phyloP scores from a whole-genome alignment of 305 asterid species.

The Nicotiana rustica region DNA sequence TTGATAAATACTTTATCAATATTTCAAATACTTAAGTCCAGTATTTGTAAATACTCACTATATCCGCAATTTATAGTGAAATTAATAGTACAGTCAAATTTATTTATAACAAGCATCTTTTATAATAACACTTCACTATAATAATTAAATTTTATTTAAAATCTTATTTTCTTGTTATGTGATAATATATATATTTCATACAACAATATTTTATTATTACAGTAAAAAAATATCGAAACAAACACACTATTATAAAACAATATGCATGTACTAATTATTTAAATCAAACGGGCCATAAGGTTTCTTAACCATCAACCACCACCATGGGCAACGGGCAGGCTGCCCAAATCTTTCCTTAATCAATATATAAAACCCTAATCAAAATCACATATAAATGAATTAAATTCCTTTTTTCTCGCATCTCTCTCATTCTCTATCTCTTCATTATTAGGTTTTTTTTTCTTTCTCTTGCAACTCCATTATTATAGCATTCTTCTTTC shows the following conservation, averaged over 20 bases:
- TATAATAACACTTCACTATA: too few relatives aligned
- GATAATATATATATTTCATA: too few relatives aligned
- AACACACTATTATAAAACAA: too few relatives aligned
- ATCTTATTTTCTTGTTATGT: too few relatives aligned
- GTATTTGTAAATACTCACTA: background rate
- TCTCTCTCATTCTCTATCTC: background rate
- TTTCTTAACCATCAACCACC: background rate
- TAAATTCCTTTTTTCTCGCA: background rate
- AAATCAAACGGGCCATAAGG: too few relatives aligned
- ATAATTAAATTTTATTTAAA: too few relatives aligned
- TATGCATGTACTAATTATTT: too few relatives aligned
- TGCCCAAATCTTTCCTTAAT: conserved; percentile 46
- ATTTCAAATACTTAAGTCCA: background rate
- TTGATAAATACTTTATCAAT: background rate
- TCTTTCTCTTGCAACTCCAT: background rate
- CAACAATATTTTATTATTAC: too few relatives aligned
- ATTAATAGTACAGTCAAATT: too few relatives aligned
- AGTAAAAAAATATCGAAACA: too few relatives aligned
- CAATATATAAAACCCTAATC: conserved; percentile 34
- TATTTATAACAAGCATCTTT: too few relatives aligned
- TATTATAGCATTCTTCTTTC: background rate
- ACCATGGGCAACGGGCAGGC: conserved; percentile 54
- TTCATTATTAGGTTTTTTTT: conserved; percentile 27
- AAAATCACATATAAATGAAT: conserved; percentile 21
- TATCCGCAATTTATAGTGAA: too few relatives aligned